Evolutionary conservation across 1,284 basidiomycete genomes (phyloP).

Genomic region (Cystobasidium sp.): DNA sequence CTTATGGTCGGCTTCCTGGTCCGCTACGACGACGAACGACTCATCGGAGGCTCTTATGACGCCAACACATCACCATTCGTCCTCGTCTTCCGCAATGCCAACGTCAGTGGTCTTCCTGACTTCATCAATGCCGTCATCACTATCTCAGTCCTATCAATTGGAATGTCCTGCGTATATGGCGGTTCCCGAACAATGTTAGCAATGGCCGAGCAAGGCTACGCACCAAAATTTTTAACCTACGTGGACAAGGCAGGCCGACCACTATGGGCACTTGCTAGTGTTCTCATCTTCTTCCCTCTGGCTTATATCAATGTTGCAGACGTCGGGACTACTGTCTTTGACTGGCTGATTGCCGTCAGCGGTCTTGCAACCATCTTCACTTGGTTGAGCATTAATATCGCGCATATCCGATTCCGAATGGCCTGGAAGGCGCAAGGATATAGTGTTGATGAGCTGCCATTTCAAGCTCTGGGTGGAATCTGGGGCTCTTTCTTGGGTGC

Average conservation of each 20-base stretch:
- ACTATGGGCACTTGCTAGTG: slow-evolving; percentile 57
- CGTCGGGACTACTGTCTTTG: slow-evolving; percentile 53
- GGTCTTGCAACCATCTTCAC: slow-evolving; percentile 61
- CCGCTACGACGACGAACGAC: slow-evolving; percentile 48
- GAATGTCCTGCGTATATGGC: slow-evolving; percentile 58
- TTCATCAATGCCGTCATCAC: slow-evolving; percentile 61
- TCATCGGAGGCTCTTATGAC: slow-evolving; percentile 51
- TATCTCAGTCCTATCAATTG: slow-evolving; percentile 57
- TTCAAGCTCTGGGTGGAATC: slow-evolving; percentile 59
- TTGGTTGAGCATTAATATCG: slow-evolving; percentile 48
- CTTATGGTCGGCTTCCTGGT: slow-evolving; percentile 64
- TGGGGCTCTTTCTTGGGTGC: slow-evolving; percentile 60
- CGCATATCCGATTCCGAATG: slow-evolving; percentile 59
- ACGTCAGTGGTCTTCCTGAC: slow-evolving; percentile 59
- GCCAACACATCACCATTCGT: slow-evolving; percentile 42
- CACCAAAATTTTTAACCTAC: slow-evolving; percentile 59
- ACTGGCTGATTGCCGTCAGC: slow-evolving; percentile 60
- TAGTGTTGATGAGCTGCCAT: slow-evolving; percentile 53
- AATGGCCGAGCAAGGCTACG: slow-evolving; percentile 55
- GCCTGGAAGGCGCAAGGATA: slow-evolving; percentile 60
- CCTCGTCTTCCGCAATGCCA: slow-evolving; percentile 55
- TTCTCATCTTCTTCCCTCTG: slow-evolving; percentile 57
- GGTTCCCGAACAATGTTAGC: slow-evolving; percentile 57
- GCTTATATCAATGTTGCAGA: slow-evolving; percentile 55
- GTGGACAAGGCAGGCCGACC: slow-evolving; percentile 63